Conservation (phyloP, 2,329 filamentous ascomycete genomes). For the Pestalotiopsis sp. region DNA sequence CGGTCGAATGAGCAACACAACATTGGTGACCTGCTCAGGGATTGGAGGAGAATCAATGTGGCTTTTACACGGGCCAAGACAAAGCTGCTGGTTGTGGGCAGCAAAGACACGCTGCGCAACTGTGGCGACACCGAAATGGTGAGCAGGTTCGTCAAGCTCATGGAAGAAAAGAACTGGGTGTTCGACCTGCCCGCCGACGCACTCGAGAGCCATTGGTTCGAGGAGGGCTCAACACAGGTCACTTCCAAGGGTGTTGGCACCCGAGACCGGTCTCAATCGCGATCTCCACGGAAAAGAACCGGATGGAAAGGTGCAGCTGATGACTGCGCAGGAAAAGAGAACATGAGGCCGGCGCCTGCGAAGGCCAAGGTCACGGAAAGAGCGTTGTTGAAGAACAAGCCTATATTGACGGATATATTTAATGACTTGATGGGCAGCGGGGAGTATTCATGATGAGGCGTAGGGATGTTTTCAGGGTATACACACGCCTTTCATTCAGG, state of each 20-base stretch:
- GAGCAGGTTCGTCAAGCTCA: slow-evolving; percentile 72
- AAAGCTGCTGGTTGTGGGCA: slow-evolving; percentile 88
- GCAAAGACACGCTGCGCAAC: slow-evolving; percentile 75
- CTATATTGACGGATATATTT: slow-evolving; percentile 75
- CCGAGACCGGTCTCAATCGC: neutral
- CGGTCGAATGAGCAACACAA: slow-evolving; percentile 79
- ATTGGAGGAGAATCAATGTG: slow-evolving; percentile 94
- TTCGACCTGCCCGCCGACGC: slow-evolving; percentile 70
- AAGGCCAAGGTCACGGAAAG: slow-evolving; percentile 61
- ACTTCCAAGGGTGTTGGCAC: slow-evolving; percentile 29
- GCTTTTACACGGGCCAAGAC: slow-evolving; percentile 91
- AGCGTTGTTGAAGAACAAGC: slow-evolving; percentile 65
- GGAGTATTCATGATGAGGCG: slow-evolving; percentile 7
- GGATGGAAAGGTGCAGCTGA: slow-evolving; percentile 29
- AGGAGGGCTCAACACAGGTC: slow-evolving; percentile 56
- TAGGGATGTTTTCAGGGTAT: neutral
- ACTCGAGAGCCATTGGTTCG: slow-evolving; percentile 69
- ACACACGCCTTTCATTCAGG: neutral
- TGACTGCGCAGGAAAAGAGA: slow-evolving; percentile 41
- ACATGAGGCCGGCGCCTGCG: slow-evolving; percentile 50
- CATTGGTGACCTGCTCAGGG: slow-evolving; percentile 89
- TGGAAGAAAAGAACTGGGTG: slow-evolving; percentile 79
- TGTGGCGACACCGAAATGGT: slow-evolving; percentile 77
- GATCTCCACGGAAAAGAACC: slow-evolving; percentile 20
- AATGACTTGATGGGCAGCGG: slow-evolving; percentile 62